A percentile compares a stretch with the other conserved stretches of the same genome.
Conservation (phyloP, 2,329 filamentous ascomycete genomes). For the Ceratocystis albifundus region DNA sequence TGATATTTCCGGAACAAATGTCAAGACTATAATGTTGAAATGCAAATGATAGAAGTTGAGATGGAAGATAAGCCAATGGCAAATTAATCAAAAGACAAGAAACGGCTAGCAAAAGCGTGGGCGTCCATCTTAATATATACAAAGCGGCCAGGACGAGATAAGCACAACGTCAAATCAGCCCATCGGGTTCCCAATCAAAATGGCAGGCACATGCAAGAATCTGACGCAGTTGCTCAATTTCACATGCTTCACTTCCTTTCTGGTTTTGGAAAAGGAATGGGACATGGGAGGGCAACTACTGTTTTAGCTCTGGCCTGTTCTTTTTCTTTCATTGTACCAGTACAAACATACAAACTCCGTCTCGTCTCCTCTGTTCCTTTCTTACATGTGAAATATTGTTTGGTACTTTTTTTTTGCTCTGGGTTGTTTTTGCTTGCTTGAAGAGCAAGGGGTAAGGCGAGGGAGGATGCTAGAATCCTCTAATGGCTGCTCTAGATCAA, state of each 20-base stretch:
- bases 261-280: background rate
- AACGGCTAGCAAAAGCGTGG: background rate
- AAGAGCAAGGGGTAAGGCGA: background rate
- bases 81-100: background rate
- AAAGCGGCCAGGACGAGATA: conserved; percentile 3
- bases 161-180: conserved; percentile 1
- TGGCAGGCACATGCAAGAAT: conserved; percentile 13
- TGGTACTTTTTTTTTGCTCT: background rate
- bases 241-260: conserved; percentile 10
- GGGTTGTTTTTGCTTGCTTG: background rate
- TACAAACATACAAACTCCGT: background rate
- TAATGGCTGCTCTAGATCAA: background rate
- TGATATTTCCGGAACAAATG: background rate
- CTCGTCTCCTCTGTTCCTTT: background rate
- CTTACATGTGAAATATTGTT: background rate
- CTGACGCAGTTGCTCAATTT: conserved; percentile 5
- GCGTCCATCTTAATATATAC: background rate
- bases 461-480: background rate
- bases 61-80: background rate
- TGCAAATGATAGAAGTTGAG: background rate
- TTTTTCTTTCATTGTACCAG: background rate
- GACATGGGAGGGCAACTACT: background rate
- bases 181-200: background rate
- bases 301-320: background rate
- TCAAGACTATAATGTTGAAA: background rate